Evolutionary conservation across 306 rosid species (phyloP), one percentile per base, ranked within the genome.

Genomic region (Boehmeria nivea): DNA sequence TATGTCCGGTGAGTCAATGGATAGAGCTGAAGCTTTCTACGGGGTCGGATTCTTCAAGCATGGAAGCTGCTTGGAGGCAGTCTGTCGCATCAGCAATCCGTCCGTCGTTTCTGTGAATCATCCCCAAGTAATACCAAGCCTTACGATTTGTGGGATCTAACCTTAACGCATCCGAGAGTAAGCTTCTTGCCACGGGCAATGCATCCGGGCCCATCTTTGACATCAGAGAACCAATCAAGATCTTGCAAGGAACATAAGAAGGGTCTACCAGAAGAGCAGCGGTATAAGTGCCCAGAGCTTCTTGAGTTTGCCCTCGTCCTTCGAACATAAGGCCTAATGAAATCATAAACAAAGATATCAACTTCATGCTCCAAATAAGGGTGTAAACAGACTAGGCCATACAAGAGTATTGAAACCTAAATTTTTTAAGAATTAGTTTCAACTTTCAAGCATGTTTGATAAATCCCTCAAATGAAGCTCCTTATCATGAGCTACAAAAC

Each of bases 31-130:
- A 91, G 76, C 81, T 78, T 81, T 89, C 94, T 1, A 86, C 64
- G 15, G 97, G 95, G 69, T 83, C 89, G 2, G 87, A 79, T 76
- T 89, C 95, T 81, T 83, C 94, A 22, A 89, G 94, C 86, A 89
- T 86, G 59, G 84, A 80, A 43, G 97, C 95, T 62, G 97, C 97
- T 74, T 89, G 94, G 75, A 89, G 83, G 84, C 94, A 89, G 67
- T 89, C 95, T 17, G 76, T 79, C 14, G 95, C 97, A 60, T 89
- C 95, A 3, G 70, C 62, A 27, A 72, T 60, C 61, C 94, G 78
- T 39, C 90, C 97, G 44, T 89, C 95, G 33, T 72, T 64, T 64
- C 72, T 79, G 76, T 89, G 88, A 67, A 86, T 69, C 69, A 81
- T 49, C 54, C 97, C 97, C 76, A 89, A 65, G 76, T 72, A 70